Evolutionary conservation across 2,329 filamentous ascomycete species (phyloP).

Genomic region (Epichloe typhina): DNA sequence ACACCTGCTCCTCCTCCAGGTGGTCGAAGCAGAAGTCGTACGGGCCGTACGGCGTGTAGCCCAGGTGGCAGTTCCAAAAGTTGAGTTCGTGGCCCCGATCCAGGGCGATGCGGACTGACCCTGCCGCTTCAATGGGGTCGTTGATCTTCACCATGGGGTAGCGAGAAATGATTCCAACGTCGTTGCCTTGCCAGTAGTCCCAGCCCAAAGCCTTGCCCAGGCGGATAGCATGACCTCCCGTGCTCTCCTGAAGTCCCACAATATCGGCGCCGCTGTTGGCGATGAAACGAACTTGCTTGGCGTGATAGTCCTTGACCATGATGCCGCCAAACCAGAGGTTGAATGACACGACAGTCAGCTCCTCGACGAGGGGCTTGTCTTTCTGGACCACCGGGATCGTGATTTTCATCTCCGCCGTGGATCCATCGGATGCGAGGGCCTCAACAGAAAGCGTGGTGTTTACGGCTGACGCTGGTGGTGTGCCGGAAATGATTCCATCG

Average conservation of each 20-base stretch:
- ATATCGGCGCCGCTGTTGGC: conserved; percentile 18
- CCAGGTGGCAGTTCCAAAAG: conserved; percentile 24
- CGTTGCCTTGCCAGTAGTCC: conserved; percentile 20
- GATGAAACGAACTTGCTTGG: conserved; percentile 25
- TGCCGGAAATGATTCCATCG: conserved; percentile 24
- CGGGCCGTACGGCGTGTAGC: conserved; percentile 26
- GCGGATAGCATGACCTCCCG: conserved; percentile 16
- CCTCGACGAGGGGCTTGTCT: conserved; percentile 17
- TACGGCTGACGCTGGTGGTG: conserved; percentile 11
- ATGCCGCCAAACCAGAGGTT: conserved; percentile 28
- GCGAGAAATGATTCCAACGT: conserved; percentile 21
- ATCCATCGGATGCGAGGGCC: conserved; percentile 14
- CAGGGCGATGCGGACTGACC: conserved; percentile 21
- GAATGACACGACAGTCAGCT: conserved; percentile 22
- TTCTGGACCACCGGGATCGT: conserved; percentile 19
- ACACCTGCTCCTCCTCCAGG: conserved; percentile 19
- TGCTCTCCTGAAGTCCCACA: conserved; percentile 25
- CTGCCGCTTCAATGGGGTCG: conserved; percentile 14
- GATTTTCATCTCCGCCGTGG: conserved; percentile 15
- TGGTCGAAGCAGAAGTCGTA: conserved; percentile 29
- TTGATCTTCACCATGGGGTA: conserved; percentile 22
- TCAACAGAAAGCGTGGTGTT: conserved; percentile 15
- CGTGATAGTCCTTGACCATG: conserved; percentile 22
- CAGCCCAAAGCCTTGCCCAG: conserved; percentile 25
- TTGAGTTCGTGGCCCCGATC: conserved; percentile 19